Conservation (phyloP, 805 yeast genomes). For the Candida sonorensis region DNA sequence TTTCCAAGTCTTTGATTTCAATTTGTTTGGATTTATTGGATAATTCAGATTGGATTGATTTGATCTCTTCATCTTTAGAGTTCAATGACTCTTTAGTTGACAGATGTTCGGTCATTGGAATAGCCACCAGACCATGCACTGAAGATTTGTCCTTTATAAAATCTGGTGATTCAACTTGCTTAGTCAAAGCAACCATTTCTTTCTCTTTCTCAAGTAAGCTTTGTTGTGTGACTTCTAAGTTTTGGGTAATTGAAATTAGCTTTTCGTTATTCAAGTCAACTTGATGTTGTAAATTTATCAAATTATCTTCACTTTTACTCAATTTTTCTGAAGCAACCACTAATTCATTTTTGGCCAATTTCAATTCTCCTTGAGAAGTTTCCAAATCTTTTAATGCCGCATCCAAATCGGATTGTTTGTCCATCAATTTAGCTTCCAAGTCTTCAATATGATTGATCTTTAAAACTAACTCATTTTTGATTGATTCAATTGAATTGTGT, state of each 20-base stretch:
- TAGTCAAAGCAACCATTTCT: background rate
- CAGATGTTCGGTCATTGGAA: too few relatives aligned
- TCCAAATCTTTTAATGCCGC: background rate
- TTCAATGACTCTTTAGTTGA: too few relatives aligned
- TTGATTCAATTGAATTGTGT: background rate
- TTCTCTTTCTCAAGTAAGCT: background rate
- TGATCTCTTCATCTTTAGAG: background rate
- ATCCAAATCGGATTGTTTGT: background rate
- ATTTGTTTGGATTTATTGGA: background rate
- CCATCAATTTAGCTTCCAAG: background rate
- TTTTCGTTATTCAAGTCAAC: too few relatives aligned
- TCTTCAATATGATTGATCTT: background rate
- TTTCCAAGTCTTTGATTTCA: background rate
- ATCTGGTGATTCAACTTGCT: slow-evolving; percentile 12
- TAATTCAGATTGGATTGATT: background rate
- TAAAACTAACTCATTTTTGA: background rate
- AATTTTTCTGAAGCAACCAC: too few relatives aligned
- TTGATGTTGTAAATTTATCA: too few relatives aligned
- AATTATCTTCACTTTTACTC: too few relatives aligned
- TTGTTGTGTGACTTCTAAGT: too few relatives aligned
- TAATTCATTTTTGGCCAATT: background rate
- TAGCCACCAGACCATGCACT: slow-evolving; percentile 11
- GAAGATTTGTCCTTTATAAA: slow-evolving; percentile 13
- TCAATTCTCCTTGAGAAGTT: slow-evolving; percentile 3
- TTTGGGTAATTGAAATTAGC: too few relatives aligned